Evolutionary conservation across 768 basidiomycete species (phyloP).

Genomic region (Suillus luteus): DNA sequence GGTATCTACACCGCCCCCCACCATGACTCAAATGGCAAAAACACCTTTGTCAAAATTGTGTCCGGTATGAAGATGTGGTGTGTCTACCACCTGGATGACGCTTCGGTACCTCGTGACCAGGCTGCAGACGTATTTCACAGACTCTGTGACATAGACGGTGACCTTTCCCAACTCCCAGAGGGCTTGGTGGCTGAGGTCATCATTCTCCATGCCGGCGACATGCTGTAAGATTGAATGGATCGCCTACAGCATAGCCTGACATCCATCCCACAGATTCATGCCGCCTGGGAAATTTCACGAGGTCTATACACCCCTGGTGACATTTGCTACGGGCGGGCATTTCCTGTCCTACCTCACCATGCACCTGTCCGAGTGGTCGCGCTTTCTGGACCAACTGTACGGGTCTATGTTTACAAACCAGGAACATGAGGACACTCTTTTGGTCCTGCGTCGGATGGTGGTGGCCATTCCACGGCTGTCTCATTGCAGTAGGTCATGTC

Average conservation of each 20-base stretch:
- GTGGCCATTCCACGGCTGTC: neutral
- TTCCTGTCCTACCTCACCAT: neutral
- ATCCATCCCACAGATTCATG: neutral
- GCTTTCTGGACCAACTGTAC: neutral
- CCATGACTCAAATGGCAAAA: neutral
- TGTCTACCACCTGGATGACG: neutral
- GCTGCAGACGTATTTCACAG: neutral
- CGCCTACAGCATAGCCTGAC: neutral
- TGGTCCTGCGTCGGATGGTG: neutral
- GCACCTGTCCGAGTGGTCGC: neutral
- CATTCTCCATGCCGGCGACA: neutral
- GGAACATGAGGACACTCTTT: neutral
- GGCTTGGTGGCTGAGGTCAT: neutral
- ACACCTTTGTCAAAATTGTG: neutral
- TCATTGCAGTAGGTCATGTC: neutral
- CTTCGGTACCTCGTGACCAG: neutral
- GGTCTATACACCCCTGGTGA: neutral
- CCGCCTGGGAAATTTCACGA: neutral
- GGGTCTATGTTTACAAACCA: neutral
- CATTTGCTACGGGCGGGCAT: neutral
- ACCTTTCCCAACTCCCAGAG: neutral
- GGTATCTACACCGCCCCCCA: neutral
- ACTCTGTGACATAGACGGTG: neutral
- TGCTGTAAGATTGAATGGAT: neutral
- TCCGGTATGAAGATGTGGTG: neutral